phyloP scores from a whole-genome alignment of 129 eudicot genomes.

The Pittosporum tobira region DNA sequence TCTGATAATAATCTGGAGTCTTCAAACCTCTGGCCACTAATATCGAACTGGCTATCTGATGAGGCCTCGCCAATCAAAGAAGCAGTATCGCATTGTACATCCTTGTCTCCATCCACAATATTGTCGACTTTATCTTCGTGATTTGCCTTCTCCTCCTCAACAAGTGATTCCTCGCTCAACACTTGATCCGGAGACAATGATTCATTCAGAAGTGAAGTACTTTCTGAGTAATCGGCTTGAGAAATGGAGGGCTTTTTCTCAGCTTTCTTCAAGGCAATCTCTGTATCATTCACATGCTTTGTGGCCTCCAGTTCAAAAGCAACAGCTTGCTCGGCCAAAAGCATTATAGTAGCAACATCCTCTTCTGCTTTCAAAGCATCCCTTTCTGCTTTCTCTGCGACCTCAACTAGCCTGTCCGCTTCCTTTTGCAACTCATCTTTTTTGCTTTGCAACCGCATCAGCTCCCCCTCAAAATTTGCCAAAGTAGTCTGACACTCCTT shows the following conservation, averaged over 20 bases:
- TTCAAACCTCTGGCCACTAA: conserved; percentile 22
- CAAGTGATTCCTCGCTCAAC: conserved; percentile 23
- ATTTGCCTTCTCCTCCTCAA: conserved; percentile 32
- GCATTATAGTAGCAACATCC: conserved; percentile 87
- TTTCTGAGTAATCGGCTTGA: conserved; percentile 34
- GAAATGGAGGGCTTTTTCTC: conserved; percentile 48
- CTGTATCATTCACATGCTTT: conserved; percentile 86
- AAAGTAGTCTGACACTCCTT: conserved; percentile 47
- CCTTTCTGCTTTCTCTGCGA: conserved; percentile 70
- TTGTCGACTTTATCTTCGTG: conserved; percentile 26
- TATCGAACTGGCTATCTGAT: conserved; percentile 26
- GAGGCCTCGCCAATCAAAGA: conserved; percentile 25
- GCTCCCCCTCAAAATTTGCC: conserved; percentile 50
- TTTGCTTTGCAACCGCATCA: conserved; percentile 56
- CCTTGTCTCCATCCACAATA: conserved; percentile 29
- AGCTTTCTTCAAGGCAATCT: conserved; percentile 64
- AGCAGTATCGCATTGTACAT: conserved; percentile 25
- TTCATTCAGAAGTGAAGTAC: conserved; percentile 22
- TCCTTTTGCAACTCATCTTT: conserved; percentile 77
- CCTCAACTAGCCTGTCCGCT: conserved; percentile 55
- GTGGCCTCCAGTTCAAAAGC: conserved; percentile 86
- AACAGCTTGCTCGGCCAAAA: conserved; percentile 95
- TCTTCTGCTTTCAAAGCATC: conserved; percentile 82
- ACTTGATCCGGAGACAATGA: conserved; percentile 22
- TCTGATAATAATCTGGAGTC: conserved; percentile 35